Percentiles rank a stretch among this genome's conserved stretches.
phyloP scores from a whole-genome alignment of 306 rosid species.

The Echinosophora koreensis region DNA sequence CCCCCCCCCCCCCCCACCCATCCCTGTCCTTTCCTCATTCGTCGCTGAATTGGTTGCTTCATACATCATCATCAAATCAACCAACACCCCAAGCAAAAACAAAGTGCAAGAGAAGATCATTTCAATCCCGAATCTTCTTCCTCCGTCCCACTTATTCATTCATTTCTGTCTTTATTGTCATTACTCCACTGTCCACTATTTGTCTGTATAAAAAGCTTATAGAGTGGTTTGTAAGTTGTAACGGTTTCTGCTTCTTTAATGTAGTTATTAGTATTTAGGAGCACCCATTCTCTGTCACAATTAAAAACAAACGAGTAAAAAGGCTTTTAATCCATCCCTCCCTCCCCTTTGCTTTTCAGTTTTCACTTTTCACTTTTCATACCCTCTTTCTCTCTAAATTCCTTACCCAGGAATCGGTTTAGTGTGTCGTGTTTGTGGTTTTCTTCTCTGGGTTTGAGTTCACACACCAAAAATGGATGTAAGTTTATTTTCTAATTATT shows the following conservation, averaged over 20 bases:
- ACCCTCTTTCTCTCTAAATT: constrained; percentile 31
- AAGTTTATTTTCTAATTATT: neutral
- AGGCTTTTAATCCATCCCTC: constrained; percentile 4
- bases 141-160: neutral
- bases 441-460: neutral
- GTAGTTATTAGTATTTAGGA: neutral
- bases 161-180: neutral
- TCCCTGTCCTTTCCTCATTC: neutral
- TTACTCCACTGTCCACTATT: neutral
- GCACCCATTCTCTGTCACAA: constrained; percentile 19
- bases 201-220: neutral
- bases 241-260: neutral
- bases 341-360: neutral
- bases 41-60: neutral
- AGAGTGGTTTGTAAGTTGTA: constrained; percentile 16
- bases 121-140: neutral
- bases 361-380: neutral
- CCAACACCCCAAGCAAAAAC: neutral
- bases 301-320: constrained; percentile 16
- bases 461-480: constrained; percentile 43
- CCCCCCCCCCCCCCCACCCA: neutral
- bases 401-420: neutral
- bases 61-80: neutral
- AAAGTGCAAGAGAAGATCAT: neutral
- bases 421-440: neutral